Conservation (phyloP, 441 rosid species). For the Arabidopsis lyrata region DNA sequence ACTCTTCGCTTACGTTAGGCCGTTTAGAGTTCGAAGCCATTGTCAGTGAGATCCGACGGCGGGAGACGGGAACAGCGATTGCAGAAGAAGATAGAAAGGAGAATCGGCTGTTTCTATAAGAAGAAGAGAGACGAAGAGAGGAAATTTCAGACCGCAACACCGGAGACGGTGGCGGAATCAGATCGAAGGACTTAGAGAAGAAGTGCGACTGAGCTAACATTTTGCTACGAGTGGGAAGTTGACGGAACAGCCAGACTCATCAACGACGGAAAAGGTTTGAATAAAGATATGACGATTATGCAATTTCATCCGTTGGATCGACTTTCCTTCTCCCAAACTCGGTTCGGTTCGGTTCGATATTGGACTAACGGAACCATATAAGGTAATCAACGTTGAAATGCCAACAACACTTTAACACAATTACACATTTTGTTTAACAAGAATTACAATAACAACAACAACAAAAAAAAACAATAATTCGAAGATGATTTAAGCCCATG, state of each 20-base stretch:
- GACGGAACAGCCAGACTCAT: neutral
- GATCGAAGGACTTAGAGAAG: slow-evolving; percentile 35
- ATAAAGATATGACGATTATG: neutral
- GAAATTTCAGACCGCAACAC: slow-evolving; percentile 26
- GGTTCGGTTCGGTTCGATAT: slow-evolving; percentile 22
- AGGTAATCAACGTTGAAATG: neutral
- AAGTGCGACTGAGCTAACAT: slow-evolving; percentile 59
- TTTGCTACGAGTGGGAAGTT: slow-evolving; percentile 21
- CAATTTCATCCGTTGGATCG: slow-evolving; percentile 36
- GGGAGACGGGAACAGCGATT: slow-evolving; percentile 23
- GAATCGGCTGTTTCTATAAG: neutral
- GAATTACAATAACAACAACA: too few species aligned
- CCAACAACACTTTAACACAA: neutral
- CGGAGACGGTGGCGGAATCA: slow-evolving; percentile 36
- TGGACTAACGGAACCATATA: neutral
- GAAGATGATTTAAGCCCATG: neutral
- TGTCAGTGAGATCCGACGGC: slow-evolving; percentile 24
- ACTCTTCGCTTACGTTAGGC: slow-evolving; percentile 22
- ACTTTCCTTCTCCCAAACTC: neutral
- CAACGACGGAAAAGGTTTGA: slow-evolving; percentile 3
- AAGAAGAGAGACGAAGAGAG: slow-evolving; percentile 32
- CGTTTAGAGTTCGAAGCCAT: slow-evolving; percentile 54
- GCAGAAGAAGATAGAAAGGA: slow-evolving; percentile 26
- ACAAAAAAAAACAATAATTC: neutral
- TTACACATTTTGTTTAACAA: too few species aligned